Conservation (phyloP, 129 eudicot genomes). For the Flaveria bidentis region DNA sequence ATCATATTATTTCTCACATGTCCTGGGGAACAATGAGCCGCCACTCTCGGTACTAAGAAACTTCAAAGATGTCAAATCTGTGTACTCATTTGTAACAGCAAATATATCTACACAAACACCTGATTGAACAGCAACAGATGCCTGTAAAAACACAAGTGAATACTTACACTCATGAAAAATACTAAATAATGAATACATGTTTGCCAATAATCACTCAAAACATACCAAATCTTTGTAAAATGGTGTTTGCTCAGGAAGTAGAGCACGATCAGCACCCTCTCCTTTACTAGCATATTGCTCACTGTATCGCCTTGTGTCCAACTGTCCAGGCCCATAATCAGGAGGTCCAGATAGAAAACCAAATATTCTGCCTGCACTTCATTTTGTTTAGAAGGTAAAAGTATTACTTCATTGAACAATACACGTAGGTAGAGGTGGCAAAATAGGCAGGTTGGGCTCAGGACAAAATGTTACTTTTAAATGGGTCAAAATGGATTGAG, state of each 20-base stretch:
- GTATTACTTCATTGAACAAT: too few species aligned
- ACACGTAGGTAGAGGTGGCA: conserved; percentile 29
- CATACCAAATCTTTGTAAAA: conserved; percentile 89
- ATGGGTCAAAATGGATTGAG: too few species aligned
- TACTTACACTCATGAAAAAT: neutral
- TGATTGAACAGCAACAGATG: conserved; percentile 97
- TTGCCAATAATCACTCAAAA: conserved; percentile 44
- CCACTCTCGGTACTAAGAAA: conserved; percentile 96
- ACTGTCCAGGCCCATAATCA: conserved; percentile 90
- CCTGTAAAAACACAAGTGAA: conserved; percentile 46
- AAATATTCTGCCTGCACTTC: conserved; percentile 70
- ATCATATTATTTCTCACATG: conserved; percentile 58
- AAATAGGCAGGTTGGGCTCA: neutral
- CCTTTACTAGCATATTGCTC: conserved; percentile 99
- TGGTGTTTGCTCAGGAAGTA: conserved; percentile 99
- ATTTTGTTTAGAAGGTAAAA: conserved; percentile 16
- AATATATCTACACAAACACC: conserved; percentile 97
- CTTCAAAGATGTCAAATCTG: conserved; percentile 93
- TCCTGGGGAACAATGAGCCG: conserved; percentile 96
- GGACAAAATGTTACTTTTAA: too few species aligned
- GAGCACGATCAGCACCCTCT: conserved; percentile 98
- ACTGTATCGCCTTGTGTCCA: conserved; percentile 92
- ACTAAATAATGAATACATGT: conserved; percentile 28
- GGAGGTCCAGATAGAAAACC: conserved; percentile 97
- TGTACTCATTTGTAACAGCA: conserved; percentile 97